A percentile compares a stretch with the other conserved stretches of the same genome.
Evolutionary conservation across 345 rosid genomes (phyloP).

Genomic region (Trapa incisa): DNA sequence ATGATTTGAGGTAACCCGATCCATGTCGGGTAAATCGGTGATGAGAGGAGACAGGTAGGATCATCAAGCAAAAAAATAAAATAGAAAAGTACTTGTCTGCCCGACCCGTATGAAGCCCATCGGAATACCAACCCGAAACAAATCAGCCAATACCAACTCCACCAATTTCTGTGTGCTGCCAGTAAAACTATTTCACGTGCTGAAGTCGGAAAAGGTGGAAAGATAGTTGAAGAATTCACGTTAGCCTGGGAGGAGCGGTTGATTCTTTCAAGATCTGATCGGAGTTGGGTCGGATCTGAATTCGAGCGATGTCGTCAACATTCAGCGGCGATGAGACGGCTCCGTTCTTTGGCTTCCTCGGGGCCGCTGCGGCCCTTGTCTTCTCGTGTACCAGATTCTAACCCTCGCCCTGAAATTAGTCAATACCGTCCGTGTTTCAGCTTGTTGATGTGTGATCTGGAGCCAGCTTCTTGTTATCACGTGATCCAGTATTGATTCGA

Average conservation of each 20-base stretch:
- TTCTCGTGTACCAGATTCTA: constrained; percentile 27
- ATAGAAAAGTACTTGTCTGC: too few relatives aligned
- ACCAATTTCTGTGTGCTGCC: too few relatives aligned
- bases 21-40: too few relatives aligned
- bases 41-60: too few relatives aligned
- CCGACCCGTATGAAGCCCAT: too few relatives aligned
- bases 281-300: not conserved
- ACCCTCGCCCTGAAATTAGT: not conserved
- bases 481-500: not conserved
- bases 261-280: not conserved
- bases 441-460: not conserved
- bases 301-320: constrained; percentile 9
- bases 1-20: too few relatives aligned
- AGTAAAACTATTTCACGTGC: not conserved
- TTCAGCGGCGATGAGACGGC: constrained; percentile 42
- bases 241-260: not conserved
- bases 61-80: too few relatives aligned
- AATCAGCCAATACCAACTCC: too few relatives aligned
- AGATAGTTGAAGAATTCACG: not conserved
- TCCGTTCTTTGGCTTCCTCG: constrained; percentile 41
- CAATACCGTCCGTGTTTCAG: not conserved
- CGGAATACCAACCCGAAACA: too few relatives aligned
- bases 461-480: not conserved
- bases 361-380: constrained; percentile 42
- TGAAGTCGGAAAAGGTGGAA: not conserved